Evolutionary conservation across 129 eudicot genomes (phyloP).

Genomic region (Artemisia argyi): DNA sequence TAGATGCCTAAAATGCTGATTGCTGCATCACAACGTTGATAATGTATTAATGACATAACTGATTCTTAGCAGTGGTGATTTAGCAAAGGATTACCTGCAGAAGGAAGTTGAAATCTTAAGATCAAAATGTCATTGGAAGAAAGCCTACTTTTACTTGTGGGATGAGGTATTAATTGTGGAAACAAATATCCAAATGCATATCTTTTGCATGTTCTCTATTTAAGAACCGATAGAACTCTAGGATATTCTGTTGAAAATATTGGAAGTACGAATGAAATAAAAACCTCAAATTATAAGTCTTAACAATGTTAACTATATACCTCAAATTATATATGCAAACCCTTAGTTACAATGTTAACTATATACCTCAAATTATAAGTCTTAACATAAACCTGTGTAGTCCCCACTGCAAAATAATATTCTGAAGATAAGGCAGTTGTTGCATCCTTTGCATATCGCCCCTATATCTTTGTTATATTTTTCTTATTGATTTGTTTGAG

Average conservation of each 20-base stretch:
- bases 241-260: no score
- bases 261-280: no score
- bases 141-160: conserved; percentile 98
- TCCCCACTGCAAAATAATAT: conserved; percentile 1
- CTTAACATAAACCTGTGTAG: neutral
- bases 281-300: no score
- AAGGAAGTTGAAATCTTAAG: conserved; percentile 86
- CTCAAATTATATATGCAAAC: no score
- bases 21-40: neutral
- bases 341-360: no score
- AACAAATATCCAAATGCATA: conserved; percentile 6
- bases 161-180: conserved; percentile 69
- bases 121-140: conserved; percentile 85
- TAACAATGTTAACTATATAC: no score
- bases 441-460: neutral
- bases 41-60: conserved; percentile 25
- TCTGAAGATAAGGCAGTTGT: conserved; percentile 8
- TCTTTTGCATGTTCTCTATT: conserved; percentile 4
- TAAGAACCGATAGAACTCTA: neutral
- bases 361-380: no score
- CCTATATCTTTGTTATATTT: neutral
- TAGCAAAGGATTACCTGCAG: conserved; percentile 66
- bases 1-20: conserved; percentile 13
- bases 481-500: conserved; percentile 15
- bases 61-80: conserved; percentile 68